Evolutionary conservation across 75 land plant genomes (phyloP), one percentile per base, ranked within the genome.

Genomic region (Cupressus sempervirens): DNA sequence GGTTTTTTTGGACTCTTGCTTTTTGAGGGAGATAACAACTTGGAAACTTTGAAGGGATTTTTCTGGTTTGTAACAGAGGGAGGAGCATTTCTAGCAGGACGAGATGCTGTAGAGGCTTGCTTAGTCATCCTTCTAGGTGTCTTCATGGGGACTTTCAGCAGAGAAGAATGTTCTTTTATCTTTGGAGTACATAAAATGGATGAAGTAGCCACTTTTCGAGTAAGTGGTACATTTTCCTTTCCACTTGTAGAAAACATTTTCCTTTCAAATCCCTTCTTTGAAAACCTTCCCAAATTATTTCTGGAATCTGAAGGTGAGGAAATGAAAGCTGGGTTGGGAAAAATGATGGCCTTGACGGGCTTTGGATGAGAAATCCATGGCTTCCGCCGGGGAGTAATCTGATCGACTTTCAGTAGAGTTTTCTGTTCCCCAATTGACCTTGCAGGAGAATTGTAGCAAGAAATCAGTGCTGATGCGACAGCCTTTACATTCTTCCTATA

Each of bases 281-380:
- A 79, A 79, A 13, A 10, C 9, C 20, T 32, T 82, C 32, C 26
- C 32, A 38, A 82, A 53, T 53, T 79, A 79, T 43, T 79, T 11
- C 13, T 30, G 26, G 3, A 13, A 82, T 82, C 83, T 23, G 83
- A 50, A 82, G 83, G 62, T 15, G 62, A 50, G 34, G 83, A 62
- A 82, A 53, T 58, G 54, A 82, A 82, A 82, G 83, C 13, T 53
- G 83, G 83, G 18, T 82, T 48, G 34, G 83, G 83, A 53, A 82
- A 82, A 58, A 82, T 53, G 38, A 82, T 53, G 13, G 83, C 62
- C 40, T 82, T 82, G 29, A 9, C 20, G 23, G 54, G 48, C 38
- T 53, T 82, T 35, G 30, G 62, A 50, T 53, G 20, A 16, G 62
- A 7, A 35, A 14, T 53, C 65, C 65, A 52, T 18, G 62, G 40